Base-by-base conservation (phyloP, 23 red algal species). In the Gracilaria vermiculophylla region DNA sequence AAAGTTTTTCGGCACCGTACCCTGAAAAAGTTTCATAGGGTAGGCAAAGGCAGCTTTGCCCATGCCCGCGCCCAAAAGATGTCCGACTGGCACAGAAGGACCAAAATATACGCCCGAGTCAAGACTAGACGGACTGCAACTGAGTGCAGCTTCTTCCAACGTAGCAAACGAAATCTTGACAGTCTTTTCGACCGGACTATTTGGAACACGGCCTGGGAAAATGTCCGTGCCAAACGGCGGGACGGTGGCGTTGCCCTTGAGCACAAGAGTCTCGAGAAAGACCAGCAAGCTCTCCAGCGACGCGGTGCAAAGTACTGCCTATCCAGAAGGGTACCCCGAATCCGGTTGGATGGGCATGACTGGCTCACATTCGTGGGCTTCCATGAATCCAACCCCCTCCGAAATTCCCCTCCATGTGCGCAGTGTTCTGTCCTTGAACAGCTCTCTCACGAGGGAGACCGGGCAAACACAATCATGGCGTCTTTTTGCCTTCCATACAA, bases 401-500 rank as follows among this genome's bases (percentile, higher is more conserved):
- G 47, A 11, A 6, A 76, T 52, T 11, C 84, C 84, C n/a, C 52
- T 76, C 62, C 37, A 88, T 14, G 69, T 56, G 27, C 49, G 53
- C 13, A 85, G 47, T 62, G 20, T 85, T 5, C 28, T 69, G 17
- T 62, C 81, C 11, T 29, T 29, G 25, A 85, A 28, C n/a, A 85
- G 58, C 19, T 62, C 37, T 6, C 84, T 42, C 21, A 88, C 64
- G 3, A 88, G 16, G 3, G 84, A 77, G 8, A 57, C 54, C 3
- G 84, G 84, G 20, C 84, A 70, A 43, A 88, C 84, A 29, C 55
- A 50, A 65, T 88, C 84, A 88, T 88, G 67, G 19, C 69, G 36
- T 27, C 42, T 58, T 53, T 88, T 88, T 70, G 77, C 84, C 69
- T 52, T 76, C 84, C 84, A 88, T 17, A 70, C 84, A 6, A 88